Evolutionary conservation across 495 filamentous ascomycete species (phyloP).

Genomic region (Copromyces sp.): DNA sequence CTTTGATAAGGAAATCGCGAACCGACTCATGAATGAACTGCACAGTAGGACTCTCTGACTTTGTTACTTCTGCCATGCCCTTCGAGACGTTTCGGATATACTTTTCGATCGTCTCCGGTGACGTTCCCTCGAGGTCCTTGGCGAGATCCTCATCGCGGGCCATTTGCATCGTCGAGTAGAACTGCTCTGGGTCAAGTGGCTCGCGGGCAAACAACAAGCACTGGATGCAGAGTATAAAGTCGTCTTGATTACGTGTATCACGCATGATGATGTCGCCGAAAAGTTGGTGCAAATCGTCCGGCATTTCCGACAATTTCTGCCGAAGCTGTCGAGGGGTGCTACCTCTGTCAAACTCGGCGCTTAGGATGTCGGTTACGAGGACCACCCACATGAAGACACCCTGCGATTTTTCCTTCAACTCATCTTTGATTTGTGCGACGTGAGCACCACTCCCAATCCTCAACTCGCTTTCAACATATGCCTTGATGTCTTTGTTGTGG

Average conservation of each 20-base stretch:
- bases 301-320: slow-evolving; percentile 22
- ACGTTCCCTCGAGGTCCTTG: slow-evolving; percentile 1
- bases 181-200: slow-evolving; percentile 23
- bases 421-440: slow-evolving; percentile 17
- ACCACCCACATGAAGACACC: slow-evolving; percentile 43
- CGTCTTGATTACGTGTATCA: slow-evolving; percentile 17
- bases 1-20: slow-evolving; percentile 24
- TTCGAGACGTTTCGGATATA: slow-evolving; percentile 27
- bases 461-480: slow-evolving; percentile 14
- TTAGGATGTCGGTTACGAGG: slow-evolving; percentile 36
- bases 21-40: slow-evolving; percentile 39
- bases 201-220: slow-evolving; percentile 29
- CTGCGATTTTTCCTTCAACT: slow-evolving; percentile 29
- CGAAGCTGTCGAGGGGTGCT: slow-evolving; percentile 4
- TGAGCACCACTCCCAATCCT: slow-evolving; percentile 10
- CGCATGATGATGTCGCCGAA: slow-evolving; percentile 29
- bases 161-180: slow-evolving; percentile 31
- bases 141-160: slow-evolving; percentile 11
- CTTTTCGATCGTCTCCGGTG: slow-evolving; percentile 5
- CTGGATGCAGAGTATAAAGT: slow-evolving; percentile 28
- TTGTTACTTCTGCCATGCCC: slow-evolving; percentile 26
- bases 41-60: slow-evolving; percentile 17
- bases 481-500: slow-evolving; percentile 17
- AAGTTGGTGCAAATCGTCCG: slow-evolving; percentile 20
- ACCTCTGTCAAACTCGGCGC: slow-evolving; percentile 27